Conservation (phyloP, 306 rosid genomes). For the Begonia masoniana region DNA sequence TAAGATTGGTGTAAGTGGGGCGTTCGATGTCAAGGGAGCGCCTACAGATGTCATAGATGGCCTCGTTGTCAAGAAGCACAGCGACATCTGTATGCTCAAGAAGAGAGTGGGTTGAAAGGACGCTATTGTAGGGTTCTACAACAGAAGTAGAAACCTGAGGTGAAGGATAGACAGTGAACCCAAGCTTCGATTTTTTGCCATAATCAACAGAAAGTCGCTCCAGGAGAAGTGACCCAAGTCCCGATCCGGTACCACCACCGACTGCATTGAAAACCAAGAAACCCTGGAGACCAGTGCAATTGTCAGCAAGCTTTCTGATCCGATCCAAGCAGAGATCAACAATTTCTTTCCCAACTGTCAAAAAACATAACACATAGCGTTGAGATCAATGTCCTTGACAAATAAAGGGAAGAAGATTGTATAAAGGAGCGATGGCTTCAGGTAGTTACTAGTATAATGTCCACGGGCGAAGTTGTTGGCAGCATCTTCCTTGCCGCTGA, state of each 20-base stretch:
- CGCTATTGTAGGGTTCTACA: constrained; percentile 86
- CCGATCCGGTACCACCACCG: constrained; percentile 87
- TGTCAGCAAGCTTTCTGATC: constrained; percentile 68
- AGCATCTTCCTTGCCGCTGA: constrained; percentile 85
- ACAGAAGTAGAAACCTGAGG: constrained; percentile 87
- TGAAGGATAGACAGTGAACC: constrained; percentile 79
- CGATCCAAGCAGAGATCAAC: constrained; percentile 89
- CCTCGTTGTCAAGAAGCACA: constrained; percentile 70
- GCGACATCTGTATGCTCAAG: constrained; percentile 81
- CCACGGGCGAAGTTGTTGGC: constrained; percentile 93
- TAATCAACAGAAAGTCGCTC: constrained; percentile 84
- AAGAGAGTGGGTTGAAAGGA: constrained; percentile 82
- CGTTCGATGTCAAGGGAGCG: constrained; percentile 77
- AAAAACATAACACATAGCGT: background rate
- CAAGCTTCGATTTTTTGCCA: constrained; percentile 68
- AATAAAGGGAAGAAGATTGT: too few relatives aligned
- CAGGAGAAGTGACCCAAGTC: constrained; percentile 63
- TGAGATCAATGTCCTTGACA: too few relatives aligned
- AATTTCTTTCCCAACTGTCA: constrained; percentile 68
- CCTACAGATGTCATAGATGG: constrained; percentile 79
- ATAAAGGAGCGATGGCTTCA: background rate
- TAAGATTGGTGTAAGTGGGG: constrained; percentile 81
- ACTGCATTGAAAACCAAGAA: constrained; percentile 85
- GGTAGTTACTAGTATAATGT: constrained; percentile 47
- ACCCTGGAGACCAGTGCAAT: constrained; percentile 84